Base-by-base conservation (phyloP, 2,329 filamentous ascomycete genomes). In the Penicillium italicum region DNA sequence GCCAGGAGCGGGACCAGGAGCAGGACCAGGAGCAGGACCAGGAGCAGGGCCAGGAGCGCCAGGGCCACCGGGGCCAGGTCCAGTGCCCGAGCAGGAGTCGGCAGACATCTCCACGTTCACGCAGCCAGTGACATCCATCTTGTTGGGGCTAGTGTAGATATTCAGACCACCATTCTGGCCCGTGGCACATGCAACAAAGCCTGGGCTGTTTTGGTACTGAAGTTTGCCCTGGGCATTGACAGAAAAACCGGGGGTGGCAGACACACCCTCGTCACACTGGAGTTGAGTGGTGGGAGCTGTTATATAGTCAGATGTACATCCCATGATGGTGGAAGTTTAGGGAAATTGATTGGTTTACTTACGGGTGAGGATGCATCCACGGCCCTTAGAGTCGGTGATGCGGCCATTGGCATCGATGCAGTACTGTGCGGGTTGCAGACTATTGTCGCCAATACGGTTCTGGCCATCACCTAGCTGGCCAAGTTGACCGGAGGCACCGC, bases 291-390 rank as follows among this genome's bases (percentile, higher is more conserved):
- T 84, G 0, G 81, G 79, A 38, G 79, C 79, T 82, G 58, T 30
- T 4, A 28, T 24, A 16, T 55, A 8, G 28, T 37, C 16, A 14
- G 34, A 46, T 20, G 2, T n/a, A 57, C 11, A 30, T 51, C 66
- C 57, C 65, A 30, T 50, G 24, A 10, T 14, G 24, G 18, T 1
- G 7, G 34, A 12, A 16, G 30, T 20, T 24, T 8, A 18, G 12
- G 26, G 16, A 5, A 28, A 33, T 30, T 28, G 18, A 31, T 14
- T 11, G 37, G 12, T 53, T 56, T 22, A 74, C 76, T 69, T 71
- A 83, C 80, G 76, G 59, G 85, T 87, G 65, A 87, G 74, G 70
- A 86, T 85, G 66, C 86, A 88, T 20, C 85, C 84, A 55, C 82
- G 77, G 42, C 80, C 80, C 45, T 76, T 76, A 45, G 73, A 69